A percentile compares a stretch with the other conserved stretches of the same genome.
phyloP scores from a whole-genome alignment of 306 rosid genomes.

The Sechiopsis laciniata region DNA sequence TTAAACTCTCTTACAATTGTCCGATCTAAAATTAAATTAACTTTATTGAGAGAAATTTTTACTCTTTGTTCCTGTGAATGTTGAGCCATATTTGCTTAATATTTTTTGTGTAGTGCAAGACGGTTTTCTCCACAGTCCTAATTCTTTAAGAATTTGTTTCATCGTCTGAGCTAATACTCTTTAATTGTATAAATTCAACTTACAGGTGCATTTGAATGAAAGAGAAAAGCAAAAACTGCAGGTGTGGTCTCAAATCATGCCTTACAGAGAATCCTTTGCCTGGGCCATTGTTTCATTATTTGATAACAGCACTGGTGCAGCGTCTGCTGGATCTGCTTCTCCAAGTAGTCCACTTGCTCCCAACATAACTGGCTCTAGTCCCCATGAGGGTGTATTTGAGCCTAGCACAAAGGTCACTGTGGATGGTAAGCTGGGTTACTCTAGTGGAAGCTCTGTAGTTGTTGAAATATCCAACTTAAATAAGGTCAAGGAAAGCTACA shows the following conservation, averaged over 20 bases:
- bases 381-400: conserved; percentile 97
- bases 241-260: conserved; percentile 99
- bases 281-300: conserved; percentile 95
- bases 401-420: conserved; percentile 68
- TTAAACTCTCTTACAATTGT: background rate
- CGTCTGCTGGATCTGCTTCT: conserved; percentile 97
- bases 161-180: conserved; percentile 7
- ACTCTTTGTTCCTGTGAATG: background rate
- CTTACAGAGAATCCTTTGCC: conserved; percentile 93
- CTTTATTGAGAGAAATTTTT: background rate
- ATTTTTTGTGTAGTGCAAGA: background rate
- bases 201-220: conserved; percentile 85
- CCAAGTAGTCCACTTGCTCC: conserved; percentile 99
- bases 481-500: conserved; percentile 92
- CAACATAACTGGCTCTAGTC: conserved; percentile 73
- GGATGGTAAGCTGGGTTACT: conserved; percentile 82
- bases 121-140: background rate
- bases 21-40: background rate
- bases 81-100: background rate
- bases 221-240: conserved; percentile 96
- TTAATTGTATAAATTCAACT: conserved; percentile 21
- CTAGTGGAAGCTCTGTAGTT: conserved; percentile 78
- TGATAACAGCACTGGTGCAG: conserved; percentile 88
- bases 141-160: background rate
- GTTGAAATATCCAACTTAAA: conserved; percentile 84